Evolutionary conservation across 768 basidiomycete species (phyloP).

Genomic region (Agaricus subrufescens): DNA sequence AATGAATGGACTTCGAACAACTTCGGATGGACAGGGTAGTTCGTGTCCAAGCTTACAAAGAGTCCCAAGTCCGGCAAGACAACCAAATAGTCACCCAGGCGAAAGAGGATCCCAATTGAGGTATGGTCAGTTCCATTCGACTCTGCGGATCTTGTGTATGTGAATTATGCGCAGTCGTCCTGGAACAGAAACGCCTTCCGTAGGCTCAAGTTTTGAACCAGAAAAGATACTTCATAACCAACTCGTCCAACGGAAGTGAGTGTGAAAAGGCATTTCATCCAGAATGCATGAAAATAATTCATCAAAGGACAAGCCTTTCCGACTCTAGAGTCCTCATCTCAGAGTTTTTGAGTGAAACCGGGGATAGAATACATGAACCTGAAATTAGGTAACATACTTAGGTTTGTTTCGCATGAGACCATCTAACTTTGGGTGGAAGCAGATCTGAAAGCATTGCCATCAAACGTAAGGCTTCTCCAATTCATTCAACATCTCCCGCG

Average conservation of each 20-base stretch:
- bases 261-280: too few species aligned
- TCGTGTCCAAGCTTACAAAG: too few species aligned
- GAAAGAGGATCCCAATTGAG: not conserved
- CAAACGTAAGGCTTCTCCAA: slow-evolving; percentile 2
- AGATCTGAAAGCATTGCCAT: not conserved
- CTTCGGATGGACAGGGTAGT: slow-evolving; percentile 2
- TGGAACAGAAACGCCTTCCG: too few species aligned
- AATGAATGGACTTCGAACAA: not conserved
- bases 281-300: too few species aligned
- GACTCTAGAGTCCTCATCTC: not conserved
- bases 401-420: slow-evolving; percentile 1
- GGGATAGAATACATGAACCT: not conserved
- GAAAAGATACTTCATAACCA: too few species aligned
- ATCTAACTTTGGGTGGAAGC: slow-evolving; percentile 3
- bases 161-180: too few species aligned
- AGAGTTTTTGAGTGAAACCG: slow-evolving; percentile 2
- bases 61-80: too few species aligned
- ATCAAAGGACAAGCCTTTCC: too few species aligned
- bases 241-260: too few species aligned
- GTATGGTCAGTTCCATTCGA: not conserved
- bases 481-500: slow-evolving; percentile 6
- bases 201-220: too few species aligned
- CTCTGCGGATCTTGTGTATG: too few species aligned
- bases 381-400: not conserved
- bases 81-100: too few species aligned